Percentiles rank a stretch among this genome's conserved stretches.
phyloP scores from a whole-genome alignment of 768 basidiomycete genomes.

The Mycena metata region DNA sequence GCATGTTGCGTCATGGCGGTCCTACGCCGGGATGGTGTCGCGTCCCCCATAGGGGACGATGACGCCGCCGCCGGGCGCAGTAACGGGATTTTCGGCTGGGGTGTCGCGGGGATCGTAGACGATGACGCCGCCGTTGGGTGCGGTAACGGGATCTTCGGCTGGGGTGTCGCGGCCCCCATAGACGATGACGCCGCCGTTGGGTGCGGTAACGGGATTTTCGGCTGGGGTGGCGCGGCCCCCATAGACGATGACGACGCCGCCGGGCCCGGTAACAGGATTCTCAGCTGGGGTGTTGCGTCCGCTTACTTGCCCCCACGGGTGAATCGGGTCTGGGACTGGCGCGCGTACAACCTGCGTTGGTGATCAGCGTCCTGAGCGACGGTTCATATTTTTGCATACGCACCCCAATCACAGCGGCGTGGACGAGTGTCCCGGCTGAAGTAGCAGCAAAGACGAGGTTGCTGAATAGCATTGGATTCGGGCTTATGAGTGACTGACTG shows the following conservation, averaged over 20 bases:
- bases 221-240: background rate
- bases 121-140: too few relatives aligned
- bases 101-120: too few relatives aligned
- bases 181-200: too few relatives aligned
- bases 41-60: too few relatives aligned
- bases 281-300: background rate
- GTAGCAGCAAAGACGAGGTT: background rate
- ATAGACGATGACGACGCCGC: background rate
- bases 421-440: background rate
- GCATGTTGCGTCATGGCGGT: too few relatives aligned
- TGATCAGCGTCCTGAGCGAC: background rate
- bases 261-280: background rate
- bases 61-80: too few relatives aligned
- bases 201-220: too few relatives aligned
- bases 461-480: background rate
- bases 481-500: background rate
- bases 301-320: background rate
- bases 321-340: too few relatives aligned
- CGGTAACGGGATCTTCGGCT: too few relatives aligned
- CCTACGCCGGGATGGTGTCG: too few relatives aligned
- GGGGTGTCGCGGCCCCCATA: too few relatives aligned
- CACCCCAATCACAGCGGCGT: background rate
- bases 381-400: background rate
- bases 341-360: background rate
- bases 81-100: too few relatives aligned